Evolutionary conservation across 2,329 filamentous ascomycete genomes (phyloP).

Genomic region (Myotisia sp.): DNA sequence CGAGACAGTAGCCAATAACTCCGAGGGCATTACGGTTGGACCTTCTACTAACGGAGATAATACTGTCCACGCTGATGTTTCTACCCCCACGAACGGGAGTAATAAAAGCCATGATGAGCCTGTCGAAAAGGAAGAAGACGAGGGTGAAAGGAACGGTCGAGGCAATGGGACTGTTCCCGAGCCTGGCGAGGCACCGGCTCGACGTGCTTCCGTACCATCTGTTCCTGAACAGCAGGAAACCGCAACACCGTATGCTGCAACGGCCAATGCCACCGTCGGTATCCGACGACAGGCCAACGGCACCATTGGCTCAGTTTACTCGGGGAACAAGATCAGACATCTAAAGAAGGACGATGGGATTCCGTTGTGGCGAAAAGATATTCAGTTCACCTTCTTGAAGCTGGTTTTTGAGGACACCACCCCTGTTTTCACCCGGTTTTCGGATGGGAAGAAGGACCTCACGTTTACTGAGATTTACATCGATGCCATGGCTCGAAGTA

Average conservation of each 20-base stretch:
- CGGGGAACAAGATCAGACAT: slow-evolving; percentile 52
- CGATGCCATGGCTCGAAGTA: slow-evolving; percentile 95
- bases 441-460: slow-evolving; percentile 59
- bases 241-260: background rate
- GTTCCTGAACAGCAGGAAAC: background rate
- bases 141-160: background rate
- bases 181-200: background rate
- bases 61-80: too few relatives aligned
- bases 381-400: slow-evolving; percentile 50
- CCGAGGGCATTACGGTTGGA: background rate
- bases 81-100: background rate
- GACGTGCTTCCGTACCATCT: background rate
- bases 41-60: background rate
- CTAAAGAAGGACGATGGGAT: slow-evolving; percentile 55
- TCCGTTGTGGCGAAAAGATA: slow-evolving; percentile 53
- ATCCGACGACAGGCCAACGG: slow-evolving; percentile 50
- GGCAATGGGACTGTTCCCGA: background rate
- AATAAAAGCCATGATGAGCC: too few relatives aligned
- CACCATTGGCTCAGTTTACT: slow-evolving; percentile 52
- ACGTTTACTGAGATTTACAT: slow-evolving; percentile 93
- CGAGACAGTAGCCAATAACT: background rate
- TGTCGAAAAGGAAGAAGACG: background rate
- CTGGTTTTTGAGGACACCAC: slow-evolving; percentile 48
- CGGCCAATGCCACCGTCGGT: slow-evolving; percentile 24
- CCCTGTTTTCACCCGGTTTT: slow-evolving; percentile 77